These are phyloP conservation scores for Aplosporella prunicola DNA, from an alignment of 2,329 filamentous ascomycete species.

Conservation along the genomic window DNA sequence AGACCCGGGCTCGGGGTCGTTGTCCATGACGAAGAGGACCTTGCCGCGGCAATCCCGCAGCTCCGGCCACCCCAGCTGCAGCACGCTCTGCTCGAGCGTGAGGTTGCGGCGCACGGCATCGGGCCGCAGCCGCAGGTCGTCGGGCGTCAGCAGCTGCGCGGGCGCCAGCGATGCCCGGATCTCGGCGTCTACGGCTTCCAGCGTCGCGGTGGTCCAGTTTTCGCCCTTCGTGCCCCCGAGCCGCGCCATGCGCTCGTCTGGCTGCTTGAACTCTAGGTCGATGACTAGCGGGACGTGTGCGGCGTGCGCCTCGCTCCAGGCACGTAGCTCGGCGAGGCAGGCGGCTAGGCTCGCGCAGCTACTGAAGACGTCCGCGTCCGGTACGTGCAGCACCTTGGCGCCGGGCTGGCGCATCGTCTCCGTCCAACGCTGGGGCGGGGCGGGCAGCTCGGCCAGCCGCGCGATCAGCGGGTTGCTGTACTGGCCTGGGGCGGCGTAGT, in stretches of 20 bases:
- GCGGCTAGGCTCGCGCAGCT: constrained; percentile 39
- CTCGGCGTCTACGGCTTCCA: constrained; percentile 39
- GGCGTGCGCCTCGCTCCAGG: constrained; percentile 36
- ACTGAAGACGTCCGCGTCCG: constrained; percentile 39
- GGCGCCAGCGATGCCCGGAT: constrained; percentile 36
- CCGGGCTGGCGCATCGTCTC: constrained; percentile 33
- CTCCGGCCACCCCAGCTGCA: constrained; percentile 41
- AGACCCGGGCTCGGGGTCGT: constrained; percentile 22
- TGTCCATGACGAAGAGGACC: constrained; percentile 45
- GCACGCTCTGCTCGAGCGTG: constrained; percentile 39
- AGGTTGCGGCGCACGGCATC: constrained; percentile 18
- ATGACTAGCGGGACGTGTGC: constrained; percentile 39
- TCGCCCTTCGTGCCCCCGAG: constrained; percentile 32
- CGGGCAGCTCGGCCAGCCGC: constrained; percentile 30
- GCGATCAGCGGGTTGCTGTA: constrained; percentile 39
- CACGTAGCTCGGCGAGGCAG: constrained; percentile 36
- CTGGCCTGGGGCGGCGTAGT: constrained; percentile 36
- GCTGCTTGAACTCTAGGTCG: constrained; percentile 42
- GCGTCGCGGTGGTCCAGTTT: constrained; percentile 35
- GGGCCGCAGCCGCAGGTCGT: constrained; percentile 32
- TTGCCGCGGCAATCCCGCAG: constrained; percentile 36
- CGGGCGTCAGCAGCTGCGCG: constrained; percentile 37
- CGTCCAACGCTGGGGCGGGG: constrained; percentile 28
- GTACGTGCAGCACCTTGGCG: constrained; percentile 43
- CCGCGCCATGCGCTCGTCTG: constrained; percentile 25